Base-by-base conservation (phyloP, 2,329 filamentous ascomycete genomes). In the Pseudogymnoascus sp. region DNA sequence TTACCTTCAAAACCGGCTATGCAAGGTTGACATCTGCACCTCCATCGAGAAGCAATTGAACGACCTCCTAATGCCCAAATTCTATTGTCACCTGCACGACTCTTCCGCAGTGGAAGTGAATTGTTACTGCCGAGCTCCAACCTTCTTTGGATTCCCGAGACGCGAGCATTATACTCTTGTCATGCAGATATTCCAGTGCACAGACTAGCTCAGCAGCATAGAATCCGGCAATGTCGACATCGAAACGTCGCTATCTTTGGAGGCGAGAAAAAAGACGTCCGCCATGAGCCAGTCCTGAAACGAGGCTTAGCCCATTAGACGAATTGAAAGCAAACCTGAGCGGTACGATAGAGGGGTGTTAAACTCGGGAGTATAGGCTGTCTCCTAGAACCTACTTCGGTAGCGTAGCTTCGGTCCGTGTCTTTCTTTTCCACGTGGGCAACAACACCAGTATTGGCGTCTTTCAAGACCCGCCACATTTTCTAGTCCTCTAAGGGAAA, bases 271-370 rank as follows among this genome's bases (percentile, higher is more conserved):
- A 97, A 59, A 97, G 80, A 77, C 97, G 92, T 69, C 93, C 93
- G 63, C 92, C 93, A 72, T 96, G 96, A 74, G 96, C 92, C 73
- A 97, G 97, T 1, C 92, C 92, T 64, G 97, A 78, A 19, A 97
- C 92, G 62, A 97, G 88, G 76, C 96, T 97, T 39, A 97, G 84
- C 81, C 96, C 96, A 77, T 96, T 92, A 4, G 93, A 92, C 14
- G 92, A 96, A 73, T 97, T 92, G 83, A 97, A 97, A 33, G 92
- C 96, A 76, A 97, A 96, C 75, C 97, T 97, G 70, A 97, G 83
- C 0, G 92, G 92, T 10, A 96, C 93, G 70, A 97, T 97, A 78
- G 97, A 97, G 12, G 92, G 92, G 70, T 96, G 97, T 84, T 97
- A 96, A 79, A 97, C 97, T 81, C 97, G 92, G 10, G 92, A 92